phyloP scores from a whole-genome alignment of 2,329 filamentous ascomycete genomes.

The Paraconiothyrium brasiliense region DNA sequence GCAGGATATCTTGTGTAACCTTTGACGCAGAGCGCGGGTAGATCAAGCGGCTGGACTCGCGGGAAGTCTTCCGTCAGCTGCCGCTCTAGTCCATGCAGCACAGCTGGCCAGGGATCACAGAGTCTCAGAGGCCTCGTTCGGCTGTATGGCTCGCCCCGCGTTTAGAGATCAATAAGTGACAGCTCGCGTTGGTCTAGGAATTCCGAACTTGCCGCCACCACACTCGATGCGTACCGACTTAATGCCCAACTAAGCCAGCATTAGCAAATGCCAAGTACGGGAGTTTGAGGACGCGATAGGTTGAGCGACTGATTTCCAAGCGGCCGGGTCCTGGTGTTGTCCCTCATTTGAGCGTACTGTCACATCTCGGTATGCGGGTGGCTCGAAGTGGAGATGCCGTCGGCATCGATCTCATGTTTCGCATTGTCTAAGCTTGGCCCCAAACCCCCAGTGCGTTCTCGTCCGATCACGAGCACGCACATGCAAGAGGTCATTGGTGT shows the following conservation, averaged over 20 bases:
- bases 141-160: not conserved
- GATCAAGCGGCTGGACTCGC: not conserved
- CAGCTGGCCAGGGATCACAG: not conserved
- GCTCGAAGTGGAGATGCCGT: constrained; percentile 7
- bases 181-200: not conserved
- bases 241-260: not conserved
- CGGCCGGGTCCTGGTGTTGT: not conserved
- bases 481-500: not conserved
- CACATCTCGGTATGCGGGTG: constrained; percentile 9
- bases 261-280: constrained; percentile 8
- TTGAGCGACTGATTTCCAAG: not conserved
- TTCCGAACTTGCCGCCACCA: not conserved
- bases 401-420: not conserved
- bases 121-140: not conserved
- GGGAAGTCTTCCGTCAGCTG: not conserved
- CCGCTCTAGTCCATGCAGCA: not conserved
- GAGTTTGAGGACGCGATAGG: not conserved
- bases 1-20: not conserved
- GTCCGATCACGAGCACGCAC: not conserved
- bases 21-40: constrained; percentile 1
- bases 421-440: not conserved
- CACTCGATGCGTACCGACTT: not conserved
- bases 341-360: not conserved
- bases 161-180: constrained; percentile 3
- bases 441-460: not conserved